A percentile compares a stretch with the other conserved stretches of the same genome.
phyloP scores from a whole-genome alignment of 306 rosid species.

The Dicorynia guianensis region DNA sequence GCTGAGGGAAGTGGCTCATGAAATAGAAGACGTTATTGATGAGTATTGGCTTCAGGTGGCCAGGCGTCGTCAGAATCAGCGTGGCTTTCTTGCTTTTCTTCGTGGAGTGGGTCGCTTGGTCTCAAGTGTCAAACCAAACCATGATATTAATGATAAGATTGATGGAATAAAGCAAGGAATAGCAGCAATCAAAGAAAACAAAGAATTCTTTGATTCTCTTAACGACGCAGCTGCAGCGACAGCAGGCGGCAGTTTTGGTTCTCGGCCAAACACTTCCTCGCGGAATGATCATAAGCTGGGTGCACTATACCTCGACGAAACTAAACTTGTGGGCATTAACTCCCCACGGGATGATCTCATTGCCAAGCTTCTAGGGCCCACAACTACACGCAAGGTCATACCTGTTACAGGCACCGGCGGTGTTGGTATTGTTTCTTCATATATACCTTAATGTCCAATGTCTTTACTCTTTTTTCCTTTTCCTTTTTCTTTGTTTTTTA shows the following conservation, averaged over 20 bases:
- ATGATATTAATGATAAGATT: not conserved
- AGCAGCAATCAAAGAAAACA: not conserved
- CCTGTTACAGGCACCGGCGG: not conserved
- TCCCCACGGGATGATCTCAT: not conserved
- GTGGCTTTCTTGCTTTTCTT: not conserved
- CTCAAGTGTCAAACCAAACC: not conserved
- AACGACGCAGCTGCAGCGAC: not conserved
- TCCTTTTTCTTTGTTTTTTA: too few relatives aligned
- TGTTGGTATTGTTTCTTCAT: too few relatives aligned
- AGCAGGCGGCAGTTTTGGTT: too few relatives aligned
- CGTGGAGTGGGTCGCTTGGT: not conserved
- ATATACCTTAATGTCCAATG: too few relatives aligned
- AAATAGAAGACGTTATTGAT: constrained; percentile 23
- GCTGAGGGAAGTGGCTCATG: not conserved
- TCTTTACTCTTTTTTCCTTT: too few relatives aligned
- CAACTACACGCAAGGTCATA: not conserved
- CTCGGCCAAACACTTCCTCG: not conserved
- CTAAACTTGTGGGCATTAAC: not conserved
- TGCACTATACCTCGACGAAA: not conserved
- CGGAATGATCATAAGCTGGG: not conserved
- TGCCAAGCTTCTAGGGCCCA: not conserved
- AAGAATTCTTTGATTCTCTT: not conserved
- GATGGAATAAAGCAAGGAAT: not conserved
- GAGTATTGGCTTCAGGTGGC: constrained; percentile 18
- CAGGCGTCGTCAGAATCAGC: not conserved